phyloP scores from a whole-genome alignment of 306 rosid species.

The Alnus glutinosa region DNA sequence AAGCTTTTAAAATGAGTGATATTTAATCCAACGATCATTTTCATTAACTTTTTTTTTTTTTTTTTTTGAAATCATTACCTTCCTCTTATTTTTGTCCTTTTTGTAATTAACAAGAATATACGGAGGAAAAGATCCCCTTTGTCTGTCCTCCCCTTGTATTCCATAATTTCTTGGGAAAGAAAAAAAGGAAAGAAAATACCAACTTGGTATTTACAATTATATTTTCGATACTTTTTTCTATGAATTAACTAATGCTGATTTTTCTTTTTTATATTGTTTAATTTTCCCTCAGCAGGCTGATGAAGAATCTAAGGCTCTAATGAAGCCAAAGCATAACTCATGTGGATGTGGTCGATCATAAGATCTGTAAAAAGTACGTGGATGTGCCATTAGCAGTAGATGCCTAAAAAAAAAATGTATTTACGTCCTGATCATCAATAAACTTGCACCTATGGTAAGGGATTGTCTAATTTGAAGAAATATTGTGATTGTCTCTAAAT shows the following conservation, averaged over 20 bases:
- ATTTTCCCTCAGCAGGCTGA: background rate
- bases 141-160: too few relatives aligned
- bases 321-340: conserved; percentile 21
- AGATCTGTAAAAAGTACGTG: conserved; percentile 4
- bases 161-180: too few relatives aligned
- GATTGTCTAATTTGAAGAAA: background rate
- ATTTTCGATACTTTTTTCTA: too few relatives aligned
- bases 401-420: background rate
- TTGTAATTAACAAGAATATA: too few relatives aligned
- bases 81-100: too few relatives aligned
- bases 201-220: too few relatives aligned
- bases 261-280: background rate
- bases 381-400: background rate
- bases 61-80: too few relatives aligned
- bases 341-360: conserved; percentile 13
- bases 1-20: too few relatives aligned
- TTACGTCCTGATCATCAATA: conserved; percentile 1
- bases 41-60: too few relatives aligned
- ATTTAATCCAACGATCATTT: too few relatives aligned
- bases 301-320: conserved; percentile 58
- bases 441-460: background rate
- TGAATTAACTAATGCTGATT: background rate
- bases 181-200: too few relatives aligned
- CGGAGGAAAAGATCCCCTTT: too few relatives aligned
- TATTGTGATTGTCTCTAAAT: background rate